phyloP scores from a whole-genome alignment of 345 rosid genomes.

The Eucalyptus marginata region DNA sequence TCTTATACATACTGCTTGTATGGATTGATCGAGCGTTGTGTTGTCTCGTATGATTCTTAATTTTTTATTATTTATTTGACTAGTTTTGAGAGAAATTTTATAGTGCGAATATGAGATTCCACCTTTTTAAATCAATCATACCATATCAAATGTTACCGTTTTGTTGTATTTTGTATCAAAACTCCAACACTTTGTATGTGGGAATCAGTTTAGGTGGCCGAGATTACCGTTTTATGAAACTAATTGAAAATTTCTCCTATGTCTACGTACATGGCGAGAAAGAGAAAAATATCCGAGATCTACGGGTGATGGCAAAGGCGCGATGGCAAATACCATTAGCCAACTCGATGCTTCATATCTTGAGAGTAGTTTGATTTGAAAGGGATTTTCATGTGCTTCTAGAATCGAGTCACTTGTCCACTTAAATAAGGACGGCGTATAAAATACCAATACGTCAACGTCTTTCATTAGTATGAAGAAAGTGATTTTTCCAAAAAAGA shows the following conservation, averaged over 20 bases:
- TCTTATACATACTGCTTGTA: not conserved
- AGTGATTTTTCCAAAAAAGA: not conserved
- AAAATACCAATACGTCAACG: not conserved
- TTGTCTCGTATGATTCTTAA: not conserved
- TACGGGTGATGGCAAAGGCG: rapidly evolving
- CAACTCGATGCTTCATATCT: not conserved
- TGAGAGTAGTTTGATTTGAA: not conserved
- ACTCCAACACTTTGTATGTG: not conserved
- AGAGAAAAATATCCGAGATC: not conserved
- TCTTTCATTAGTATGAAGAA: not conserved
- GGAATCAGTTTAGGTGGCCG: not conserved
- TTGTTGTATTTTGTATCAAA: not conserved
- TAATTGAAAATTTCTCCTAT: not conserved
- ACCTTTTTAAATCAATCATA: not conserved
- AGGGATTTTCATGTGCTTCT: not conserved
- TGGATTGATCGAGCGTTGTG: not conserved
- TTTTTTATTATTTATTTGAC: not conserved
- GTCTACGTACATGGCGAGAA: not conserved
- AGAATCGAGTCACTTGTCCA: not conserved
- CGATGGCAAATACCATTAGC: not conserved
- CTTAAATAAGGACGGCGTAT: not conserved
- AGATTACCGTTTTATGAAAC: not conserved
- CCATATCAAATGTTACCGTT: not conserved
- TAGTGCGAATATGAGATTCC: not conserved
- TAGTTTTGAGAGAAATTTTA: not conserved